Base-by-base conservation (phyloP, 768 basidiomycete genomes). In the Artomyces pyxidatus region DNA sequence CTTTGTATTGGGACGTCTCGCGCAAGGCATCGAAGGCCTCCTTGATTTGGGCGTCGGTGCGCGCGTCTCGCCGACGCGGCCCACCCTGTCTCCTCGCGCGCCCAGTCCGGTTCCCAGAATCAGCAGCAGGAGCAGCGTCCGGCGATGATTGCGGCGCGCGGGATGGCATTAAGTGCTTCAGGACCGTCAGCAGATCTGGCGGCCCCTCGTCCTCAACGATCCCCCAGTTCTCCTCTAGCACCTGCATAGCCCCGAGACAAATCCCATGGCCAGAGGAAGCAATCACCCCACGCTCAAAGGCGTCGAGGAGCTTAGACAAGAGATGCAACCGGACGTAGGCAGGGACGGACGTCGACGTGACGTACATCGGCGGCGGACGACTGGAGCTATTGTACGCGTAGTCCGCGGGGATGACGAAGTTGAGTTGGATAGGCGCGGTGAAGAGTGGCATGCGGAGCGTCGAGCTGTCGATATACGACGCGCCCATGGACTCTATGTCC, bases 281-380 rank as follows among this genome's bases (percentile, higher is more conserved):
- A 35, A 88, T 77, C 19, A 74, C 71, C 2, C 71, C 71, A 6
- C 65, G 65, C 45, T 76, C 67, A 63, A 86, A 74, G 9, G 73
- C 76, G 5, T 62, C 46, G n/a, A 92, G 69, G 17, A 92, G 68
- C 22, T 69, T 68, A 4, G 81, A 75, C 28, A 89, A 73, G n/a
- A 96, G 74, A 59, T 94, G 83, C 4, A 95, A 75, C 19, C 89
- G 81, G 48, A 94, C 70, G 63, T 95, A 95, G 1, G 89, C 76
- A 0, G 93, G 78, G 4, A 85, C 70, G 1, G 77, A 74, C 0
- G 68, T 59, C 1, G 88, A 90, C 1, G 83, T 75, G 46, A 95
- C 61, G 61, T 84, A 95, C 66, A 93, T 78, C 0, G 88, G 79
- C 0, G 83, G 77, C 48, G 80, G 76, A 19, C 60, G 70, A 59